Base-by-base conservation (phyloP, 2,329 filamentous ascomycete genomes). In the Coniosporium tulheliwenetii region DNA sequence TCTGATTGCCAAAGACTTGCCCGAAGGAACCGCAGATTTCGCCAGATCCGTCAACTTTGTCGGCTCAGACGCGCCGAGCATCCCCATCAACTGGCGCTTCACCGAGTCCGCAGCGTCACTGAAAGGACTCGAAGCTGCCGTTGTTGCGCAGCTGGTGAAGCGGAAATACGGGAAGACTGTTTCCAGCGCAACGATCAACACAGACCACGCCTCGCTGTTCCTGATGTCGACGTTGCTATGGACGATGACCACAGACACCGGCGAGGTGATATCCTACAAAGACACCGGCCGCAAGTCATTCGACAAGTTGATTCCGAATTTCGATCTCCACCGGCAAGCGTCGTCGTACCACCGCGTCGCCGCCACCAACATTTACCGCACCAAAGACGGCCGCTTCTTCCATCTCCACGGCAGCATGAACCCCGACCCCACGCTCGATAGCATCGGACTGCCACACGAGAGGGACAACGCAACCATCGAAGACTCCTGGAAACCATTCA, bases 31-130 rank as follows among this genome's bases (percentile, higher is more conserved):
- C 35, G 43, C 53, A 39, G 52, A 59, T 47, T 57, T 57, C 38
- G 57, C 53, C 7, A 52, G 49, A 16, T 45, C 44, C 10, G 57
- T 69, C 35, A 52, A 47, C 0, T 71, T 70, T 42, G 58, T 61
- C 16, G 70, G 70, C 3, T 55, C 48, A 12, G 48, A 57, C 16
- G 50, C 52, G 26, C 69, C 69, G 0, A 65, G 56, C 36, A 60
- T 73, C 8, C 68, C 70, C 0, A 67, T 75, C 50, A 72, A 70
- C 39, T 75, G 71, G 70, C 60, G 70, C 2, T 70, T 73, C 39
- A 69, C 70, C 2, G 71, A 74, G 49, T 70, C 67, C 37, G 63
- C 70, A 1, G 61, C 68, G 0, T 56, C 66, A 1, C 46, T 35
- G 64, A 68, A 46, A 39, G 43, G 44, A 3, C 44, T 47, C 32